Conservation (phyloP, 208 protist species). For the Phytomonas francai region DNA sequence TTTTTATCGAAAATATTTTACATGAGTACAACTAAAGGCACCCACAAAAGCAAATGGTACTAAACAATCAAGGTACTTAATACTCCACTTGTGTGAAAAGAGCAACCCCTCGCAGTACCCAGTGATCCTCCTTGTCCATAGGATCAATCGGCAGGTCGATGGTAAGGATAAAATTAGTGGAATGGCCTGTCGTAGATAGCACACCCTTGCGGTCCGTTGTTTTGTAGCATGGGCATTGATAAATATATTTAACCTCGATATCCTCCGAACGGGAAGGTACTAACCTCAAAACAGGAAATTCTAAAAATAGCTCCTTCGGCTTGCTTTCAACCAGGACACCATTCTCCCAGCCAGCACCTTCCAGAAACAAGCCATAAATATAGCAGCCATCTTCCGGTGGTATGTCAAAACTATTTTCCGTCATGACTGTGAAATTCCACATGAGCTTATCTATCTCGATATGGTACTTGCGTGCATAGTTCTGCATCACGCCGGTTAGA, state of each 20-base stretch:
- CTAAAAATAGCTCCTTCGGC: conserved; percentile 87
- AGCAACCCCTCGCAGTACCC: conserved; percentile 86
- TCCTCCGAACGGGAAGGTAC: conserved; percentile 47
- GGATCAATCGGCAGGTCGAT: conserved; percentile 77
- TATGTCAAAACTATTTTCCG: conserved; percentile 24
- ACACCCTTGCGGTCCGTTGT: conserved; percentile 90
- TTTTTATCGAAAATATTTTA: neutral
- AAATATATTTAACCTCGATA: conserved; percentile 44
- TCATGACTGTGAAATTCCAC: conserved; percentile 91
- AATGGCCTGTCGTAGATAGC: conserved; percentile 96
- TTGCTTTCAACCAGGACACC: conserved; percentile 77
- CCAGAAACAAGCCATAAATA: conserved; percentile 86
- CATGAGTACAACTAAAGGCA: neutral
- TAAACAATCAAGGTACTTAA: conserved; percentile 14
- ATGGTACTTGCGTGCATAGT: conserved; percentile 93
- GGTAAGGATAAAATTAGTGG: conserved; percentile 96
- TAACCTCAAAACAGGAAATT: conserved; percentile 80
- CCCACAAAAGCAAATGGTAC: neutral
- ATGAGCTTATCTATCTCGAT: conserved; percentile 96
- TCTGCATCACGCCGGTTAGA: conserved; percentile 94
- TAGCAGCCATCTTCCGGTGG: conserved; percentile 83
- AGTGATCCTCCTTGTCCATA: conserved; percentile 70
- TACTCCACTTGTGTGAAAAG: conserved; percentile 90
- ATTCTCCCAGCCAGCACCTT: conserved; percentile 84
- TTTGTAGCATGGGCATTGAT: conserved; percentile 94